Evolutionary conservation across 371 early-diverging fungal genomes (phyloP).

Genomic region (Haplosporangium sp.): DNA sequence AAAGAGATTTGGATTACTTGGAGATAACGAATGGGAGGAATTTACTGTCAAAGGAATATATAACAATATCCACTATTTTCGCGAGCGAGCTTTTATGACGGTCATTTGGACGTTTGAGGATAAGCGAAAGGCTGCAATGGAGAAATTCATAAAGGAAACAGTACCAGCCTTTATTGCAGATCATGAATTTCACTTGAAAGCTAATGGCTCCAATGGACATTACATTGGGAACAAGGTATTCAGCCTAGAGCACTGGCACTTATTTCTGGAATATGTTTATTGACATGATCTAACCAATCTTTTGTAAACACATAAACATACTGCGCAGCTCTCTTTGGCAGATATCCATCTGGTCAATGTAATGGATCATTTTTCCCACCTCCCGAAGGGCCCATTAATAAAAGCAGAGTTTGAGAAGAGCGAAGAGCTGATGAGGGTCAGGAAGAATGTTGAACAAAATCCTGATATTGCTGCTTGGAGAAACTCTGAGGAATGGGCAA

Average conservation of each 20-base stretch:
- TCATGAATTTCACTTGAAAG: constrained; percentile 21
- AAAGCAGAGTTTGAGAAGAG: constrained; percentile 19
- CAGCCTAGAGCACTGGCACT: too few species aligned
- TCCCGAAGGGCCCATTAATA: constrained; percentile 14
- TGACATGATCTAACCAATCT: too few species aligned
- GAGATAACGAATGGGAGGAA: constrained; percentile 19
- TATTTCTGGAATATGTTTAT: too few species aligned
- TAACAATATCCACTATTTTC: constrained; percentile 17
- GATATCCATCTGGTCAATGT: constrained; percentile 46
- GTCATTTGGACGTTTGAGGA: constrained; percentile 29
- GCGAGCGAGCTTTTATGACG: constrained; percentile 14
- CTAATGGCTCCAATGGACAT: constrained; percentile 28
- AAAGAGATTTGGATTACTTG: constrained; percentile 15
- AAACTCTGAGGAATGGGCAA: constrained; percentile 17
- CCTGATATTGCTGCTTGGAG: constrained; percentile 34
- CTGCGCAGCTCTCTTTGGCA: constrained; percentile 25
- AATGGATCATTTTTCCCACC: constrained; percentile 39
- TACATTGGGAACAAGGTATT: constrained; percentile 27
- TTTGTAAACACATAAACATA: not conserved
- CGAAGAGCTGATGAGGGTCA: constrained; percentile 25
- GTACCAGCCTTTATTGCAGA: constrained; percentile 21
- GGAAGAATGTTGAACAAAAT: constrained; percentile 23
- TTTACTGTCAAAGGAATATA: constrained; percentile 17
- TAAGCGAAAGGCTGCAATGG: constrained; percentile 16
- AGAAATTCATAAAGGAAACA: not conserved